These are phyloP conservation scores for Bruguiera sexangula DNA, from an alignment of 345 rosid species.

Conservation along the genomic window DNA sequence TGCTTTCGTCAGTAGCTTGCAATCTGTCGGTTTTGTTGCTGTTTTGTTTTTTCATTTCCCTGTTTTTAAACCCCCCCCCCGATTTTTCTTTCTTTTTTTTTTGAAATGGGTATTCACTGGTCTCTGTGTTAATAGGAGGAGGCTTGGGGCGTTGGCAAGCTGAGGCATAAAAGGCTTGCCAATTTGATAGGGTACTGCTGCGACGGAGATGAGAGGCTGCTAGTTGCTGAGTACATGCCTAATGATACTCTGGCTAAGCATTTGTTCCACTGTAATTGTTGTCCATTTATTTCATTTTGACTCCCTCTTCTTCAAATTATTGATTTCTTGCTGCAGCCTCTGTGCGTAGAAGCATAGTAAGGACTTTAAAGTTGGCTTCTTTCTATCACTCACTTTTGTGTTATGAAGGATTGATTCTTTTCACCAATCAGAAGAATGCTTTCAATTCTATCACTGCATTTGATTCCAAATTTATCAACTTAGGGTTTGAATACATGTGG, in stretches of 20 bases:
- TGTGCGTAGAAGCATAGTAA: not conserved
- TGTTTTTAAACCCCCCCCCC: not conserved
- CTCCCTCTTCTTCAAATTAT: not conserved
- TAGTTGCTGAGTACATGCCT: conserved; percentile 96
- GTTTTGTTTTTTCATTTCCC: too few relatives aligned
- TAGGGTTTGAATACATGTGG: too few relatives aligned
- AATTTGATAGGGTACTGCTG: conserved; percentile 97
- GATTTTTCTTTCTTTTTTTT: not conserved
- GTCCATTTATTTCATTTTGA: not conserved
- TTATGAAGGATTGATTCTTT: not conserved
- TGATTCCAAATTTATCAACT: not conserved
- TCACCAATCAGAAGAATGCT: not conserved
- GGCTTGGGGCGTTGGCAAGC: conserved; percentile 84
- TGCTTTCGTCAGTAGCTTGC: not conserved
- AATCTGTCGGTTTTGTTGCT: not conserved
- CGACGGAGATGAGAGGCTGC: conserved; percentile 94
- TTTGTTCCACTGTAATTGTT: conserved; percentile 75
- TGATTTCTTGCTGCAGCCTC: not conserved
- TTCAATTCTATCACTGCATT: not conserved
- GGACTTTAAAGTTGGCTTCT: not conserved
- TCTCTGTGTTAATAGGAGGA: conserved; percentile 56
- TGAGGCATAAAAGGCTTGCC: conserved; percentile 77
- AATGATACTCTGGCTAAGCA: conserved; percentile 96
- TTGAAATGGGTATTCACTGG: conserved; percentile 17
- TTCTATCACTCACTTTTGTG: not conserved